These are phyloP conservation scores for Hortaea werneckii DNA, from an alignment of 2,329 filamentous ascomycete species.

Conservation along the genomic window DNA sequence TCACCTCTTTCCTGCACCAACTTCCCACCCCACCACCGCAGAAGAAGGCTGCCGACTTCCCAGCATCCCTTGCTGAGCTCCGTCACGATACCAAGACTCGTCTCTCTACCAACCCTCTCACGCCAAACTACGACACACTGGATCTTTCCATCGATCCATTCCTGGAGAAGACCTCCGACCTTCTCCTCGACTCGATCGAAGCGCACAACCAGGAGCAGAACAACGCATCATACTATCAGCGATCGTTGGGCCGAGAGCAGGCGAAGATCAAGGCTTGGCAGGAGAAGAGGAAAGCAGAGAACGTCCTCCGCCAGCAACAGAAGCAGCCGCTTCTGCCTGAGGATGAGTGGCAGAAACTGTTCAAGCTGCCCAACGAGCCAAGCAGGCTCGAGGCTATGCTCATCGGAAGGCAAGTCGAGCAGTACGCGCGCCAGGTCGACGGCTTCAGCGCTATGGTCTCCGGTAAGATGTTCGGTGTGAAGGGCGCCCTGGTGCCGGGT, in stretches of 20 bases:
- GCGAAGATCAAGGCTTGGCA: constrained; percentile 96
- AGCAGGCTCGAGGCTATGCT: constrained; percentile 87
- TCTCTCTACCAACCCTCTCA: constrained; percentile 54
- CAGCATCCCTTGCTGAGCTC: constrained; percentile 69
- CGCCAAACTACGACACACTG: constrained; percentile 80
- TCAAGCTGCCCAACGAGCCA: constrained; percentile 94
- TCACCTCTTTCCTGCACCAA: constrained; percentile 92
- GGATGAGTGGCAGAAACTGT: constrained; percentile 95
- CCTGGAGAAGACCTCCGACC: constrained; percentile 95
- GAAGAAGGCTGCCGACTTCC: constrained; percentile 55
- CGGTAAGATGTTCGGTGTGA: constrained; percentile 96
- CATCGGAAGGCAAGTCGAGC: constrained; percentile 91
- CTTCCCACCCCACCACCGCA: constrained; percentile 59
- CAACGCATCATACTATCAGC: constrained; percentile 97
- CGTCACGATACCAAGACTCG: constrained; percentile 45
- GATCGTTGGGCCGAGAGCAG: constrained; percentile 87
- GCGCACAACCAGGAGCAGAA: constrained; percentile 97
- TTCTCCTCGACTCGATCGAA: constrained; percentile 93
- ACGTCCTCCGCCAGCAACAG: constrained; percentile 68
- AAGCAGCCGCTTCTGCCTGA: constrained; percentile 87
- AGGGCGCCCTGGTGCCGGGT: constrained; percentile 55
- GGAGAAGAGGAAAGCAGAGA: constrained; percentile 92
- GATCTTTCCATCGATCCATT: constrained; percentile 94
- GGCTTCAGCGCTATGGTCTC: constrained; percentile 86
- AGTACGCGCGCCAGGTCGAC: constrained; percentile 95